These are phyloP conservation scores for Boletus rex-veris DNA, from an alignment of 768 basidiomycete genomes.

Conservation along the genomic window DNA sequence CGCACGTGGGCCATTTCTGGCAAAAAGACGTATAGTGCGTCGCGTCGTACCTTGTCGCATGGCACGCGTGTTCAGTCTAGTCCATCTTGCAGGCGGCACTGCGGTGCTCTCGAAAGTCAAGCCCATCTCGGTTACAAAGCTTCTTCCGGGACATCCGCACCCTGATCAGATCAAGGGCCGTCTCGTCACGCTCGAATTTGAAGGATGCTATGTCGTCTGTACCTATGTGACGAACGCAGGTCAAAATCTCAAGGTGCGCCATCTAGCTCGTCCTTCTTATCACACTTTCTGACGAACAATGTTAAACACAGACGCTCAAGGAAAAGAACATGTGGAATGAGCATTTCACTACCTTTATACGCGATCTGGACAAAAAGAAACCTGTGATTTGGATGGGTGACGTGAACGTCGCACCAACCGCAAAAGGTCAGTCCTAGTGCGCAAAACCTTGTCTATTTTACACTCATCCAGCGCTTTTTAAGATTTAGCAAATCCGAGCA, in stretches of 20 bases:
- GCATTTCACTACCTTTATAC: slow-evolving; percentile 73
- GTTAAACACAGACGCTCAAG: slow-evolving; percentile 55
- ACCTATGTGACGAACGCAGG: slow-evolving; percentile 89
- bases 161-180: slow-evolving; percentile 65
- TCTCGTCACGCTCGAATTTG: slow-evolving; percentile 80
- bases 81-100: slow-evolving; percentile 59
- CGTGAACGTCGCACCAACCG: slow-evolving; percentile 82
- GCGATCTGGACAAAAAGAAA: slow-evolving; percentile 69
- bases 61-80: not conserved
- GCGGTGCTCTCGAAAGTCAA: slow-evolving; percentile 77
- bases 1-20: slow-evolving; percentile 72
- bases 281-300: not conserved
- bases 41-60: not conserved
- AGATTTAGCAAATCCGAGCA: slow-evolving; percentile 68
- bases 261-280: not conserved
- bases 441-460: not conserved
- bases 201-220: slow-evolving; percentile 62
- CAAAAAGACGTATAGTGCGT: slow-evolving; percentile 76
- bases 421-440: slow-evolving; percentile 44
- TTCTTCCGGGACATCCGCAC: slow-evolving; percentile 74
- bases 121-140: slow-evolving; percentile 60
- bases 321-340: slow-evolving; percentile 76
- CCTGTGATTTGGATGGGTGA: slow-evolving; percentile 89
- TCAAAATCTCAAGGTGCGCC: slow-evolving; percentile 59
- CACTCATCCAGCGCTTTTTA: not conserved